Base-by-base conservation (phyloP, 768 basidiomycete species). In the Termitomyces sp. region DNA sequence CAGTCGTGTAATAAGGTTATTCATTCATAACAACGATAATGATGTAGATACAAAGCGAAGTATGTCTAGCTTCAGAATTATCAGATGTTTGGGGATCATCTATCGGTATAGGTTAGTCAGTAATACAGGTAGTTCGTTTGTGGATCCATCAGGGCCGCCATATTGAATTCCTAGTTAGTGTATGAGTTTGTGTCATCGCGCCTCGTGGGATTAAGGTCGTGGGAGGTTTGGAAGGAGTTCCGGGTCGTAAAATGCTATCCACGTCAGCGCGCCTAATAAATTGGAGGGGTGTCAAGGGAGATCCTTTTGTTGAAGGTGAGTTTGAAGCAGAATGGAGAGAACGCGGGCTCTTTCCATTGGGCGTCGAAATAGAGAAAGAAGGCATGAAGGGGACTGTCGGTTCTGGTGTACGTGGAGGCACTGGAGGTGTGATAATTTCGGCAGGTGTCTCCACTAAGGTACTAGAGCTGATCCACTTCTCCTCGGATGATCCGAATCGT, bases 391-490 rank as follows among this genome's bases (percentile, higher is more conserved):
- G 72, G 35, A 72, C 66, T 23, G 67, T 75, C 5, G 87, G 87
- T 69, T 91, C 90, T 11, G 90, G 92, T 11, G 89, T 92, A 53
- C 73, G 74, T 49, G 70, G 72, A 9, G 76, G 75, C 23, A 40
- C 53, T 3, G 73, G 66, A 46, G 65, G 62, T 12, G 59, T 71
- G 58, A 71, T 64, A 62, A 65, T 35, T 68, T 82, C 82, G 4
- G 19, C 38, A 21, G 76, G 68, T 12, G 81, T 76, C 64, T 89
- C 86, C 27, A 86, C 71, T 12, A 94, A 74, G 4, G 85, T 87
- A 2, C 86, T 73, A 23, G 92, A 88, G 63, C 84, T 92, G 55
- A 94, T 92, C 92, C 92, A 94, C 62, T 82, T 88, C 65, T 92
- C 88, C 59, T 88, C 87, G 54, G 77, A 78, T 3, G 73, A 69